Percentiles rank a stretch among this genome's conserved stretches.
Conservation (phyloP, 345 rosid genomes). For the Cardiospermum halicacabum region DNA sequence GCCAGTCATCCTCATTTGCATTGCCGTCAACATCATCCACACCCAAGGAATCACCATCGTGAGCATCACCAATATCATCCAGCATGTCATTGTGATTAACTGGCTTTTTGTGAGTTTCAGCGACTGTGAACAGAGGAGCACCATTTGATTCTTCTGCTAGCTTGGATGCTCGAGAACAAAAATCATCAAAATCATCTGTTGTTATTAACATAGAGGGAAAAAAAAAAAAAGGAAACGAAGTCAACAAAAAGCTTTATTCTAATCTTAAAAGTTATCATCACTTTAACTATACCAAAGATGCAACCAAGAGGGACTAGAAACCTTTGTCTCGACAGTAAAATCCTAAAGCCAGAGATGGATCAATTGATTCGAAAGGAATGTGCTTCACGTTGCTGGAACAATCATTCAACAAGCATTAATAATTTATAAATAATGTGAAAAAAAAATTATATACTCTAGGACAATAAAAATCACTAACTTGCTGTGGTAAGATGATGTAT, state of each 20-base stretch:
- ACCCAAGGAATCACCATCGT: constrained; percentile 28
- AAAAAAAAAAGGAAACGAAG: not conserved
- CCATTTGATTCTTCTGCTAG: constrained; percentile 78
- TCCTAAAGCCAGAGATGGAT: constrained; percentile 89
- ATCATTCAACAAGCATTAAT: not conserved
- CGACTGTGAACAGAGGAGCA: constrained; percentile 73
- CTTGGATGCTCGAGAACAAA: constrained; percentile 66
- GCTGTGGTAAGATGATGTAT: constrained; percentile 83
- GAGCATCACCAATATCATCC: constrained; percentile 13
- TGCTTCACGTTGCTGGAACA: constrained; percentile 51
- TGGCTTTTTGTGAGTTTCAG: constrained; percentile 26
- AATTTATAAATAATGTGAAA: not conserved
- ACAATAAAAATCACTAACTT: constrained; percentile 37
- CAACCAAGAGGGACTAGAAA: constrained; percentile 19
- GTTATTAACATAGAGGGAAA: not conserved
- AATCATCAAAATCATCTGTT: constrained; percentile 74
- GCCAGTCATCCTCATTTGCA: constrained; percentile 61
- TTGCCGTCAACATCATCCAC: constrained; percentile 23
- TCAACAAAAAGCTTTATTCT: constrained; percentile 1
- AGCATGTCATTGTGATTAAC: constrained; percentile 18
- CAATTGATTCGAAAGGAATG: constrained; percentile 65
- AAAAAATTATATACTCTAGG: not conserved
- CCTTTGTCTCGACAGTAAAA: constrained; percentile 89
- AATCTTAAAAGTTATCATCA: not conserved
- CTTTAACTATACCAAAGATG: not conserved